phyloP scores from a whole-genome alignment of 2,329 filamentous ascomycete genomes.

The Fusarium gaditjirri region DNA sequence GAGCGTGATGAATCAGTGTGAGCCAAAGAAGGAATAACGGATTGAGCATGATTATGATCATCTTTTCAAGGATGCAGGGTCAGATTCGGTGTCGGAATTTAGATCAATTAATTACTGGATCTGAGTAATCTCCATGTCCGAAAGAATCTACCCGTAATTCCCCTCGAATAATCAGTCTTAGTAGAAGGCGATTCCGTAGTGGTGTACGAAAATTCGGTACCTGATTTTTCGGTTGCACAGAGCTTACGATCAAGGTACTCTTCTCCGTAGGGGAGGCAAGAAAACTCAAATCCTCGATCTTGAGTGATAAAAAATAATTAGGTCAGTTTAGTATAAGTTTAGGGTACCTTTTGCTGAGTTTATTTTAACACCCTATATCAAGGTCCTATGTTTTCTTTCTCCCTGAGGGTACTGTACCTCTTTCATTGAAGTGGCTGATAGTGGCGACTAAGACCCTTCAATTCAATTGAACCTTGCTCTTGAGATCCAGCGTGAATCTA shows the following conservation, averaged over 20 bases:
- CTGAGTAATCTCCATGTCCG: conserved; percentile 12
- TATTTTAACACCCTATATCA: no score
- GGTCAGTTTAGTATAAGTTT: no score
- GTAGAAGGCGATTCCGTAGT: conserved; percentile 29
- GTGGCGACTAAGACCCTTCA: conserved; percentile 42
- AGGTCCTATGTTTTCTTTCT: no score
- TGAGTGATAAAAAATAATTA: no score
- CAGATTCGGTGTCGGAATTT: conserved; percentile 18
- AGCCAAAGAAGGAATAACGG: conserved; percentile 19
- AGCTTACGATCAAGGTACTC: conserved; percentile 8
- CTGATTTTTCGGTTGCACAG: neutral
- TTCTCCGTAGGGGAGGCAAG: no score
- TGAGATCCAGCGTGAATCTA: neutral
- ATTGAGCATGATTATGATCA: conserved; percentile 1
- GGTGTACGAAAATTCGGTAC: conserved; percentile 26
- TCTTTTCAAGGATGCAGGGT: neutral
- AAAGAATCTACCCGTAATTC: neutral
- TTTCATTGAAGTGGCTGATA: conserved; percentile 38
- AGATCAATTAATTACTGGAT: conserved; percentile 4
- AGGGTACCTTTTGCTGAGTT: no score
- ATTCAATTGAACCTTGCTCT: conserved; percentile 25
- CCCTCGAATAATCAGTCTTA: conserved; percentile 5
- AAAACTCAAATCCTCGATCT: no score
- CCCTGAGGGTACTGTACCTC: no score
- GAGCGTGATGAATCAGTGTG: conserved; percentile 21